Base-by-base conservation (phyloP, 192 early-diverging fungal species). In the Jimgerdemannia lactiflua region DNA sequence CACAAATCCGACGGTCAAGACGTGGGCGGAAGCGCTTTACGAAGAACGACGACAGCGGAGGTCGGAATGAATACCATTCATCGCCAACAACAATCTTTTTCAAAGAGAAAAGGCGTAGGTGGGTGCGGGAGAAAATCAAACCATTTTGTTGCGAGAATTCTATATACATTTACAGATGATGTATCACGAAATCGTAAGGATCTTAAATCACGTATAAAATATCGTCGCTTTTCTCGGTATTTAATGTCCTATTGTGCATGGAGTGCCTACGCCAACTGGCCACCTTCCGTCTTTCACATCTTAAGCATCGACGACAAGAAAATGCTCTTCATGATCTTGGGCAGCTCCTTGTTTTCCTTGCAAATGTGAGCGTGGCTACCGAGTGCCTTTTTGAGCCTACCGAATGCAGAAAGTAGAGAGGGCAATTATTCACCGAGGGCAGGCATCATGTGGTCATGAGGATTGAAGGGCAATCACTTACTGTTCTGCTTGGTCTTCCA, bases 1-100 rank as follows among this genome's bases (percentile, higher is more conserved):
- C 79, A 78, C 78, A 71, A 95, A 98, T 70, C 94, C 95, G 18
- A 89, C 89, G 71, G 92, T 97, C 11, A 86, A 88, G 54, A 82
- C 80, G 39, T 95, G 95, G 95, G 96, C 88, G 9, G 90, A 95
- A n/a, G 94, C 89, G 72, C 85, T 98, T 41, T 91, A 92, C 44
- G 69, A 73, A 41, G 83, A 90, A 70, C 77, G 91, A 29, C 29
- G 29, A 29, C 29, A 29, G 29, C 29, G 29, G 29, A 29, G 29
- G 29, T 29, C 29, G 29, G 29, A 1, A 29, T 29, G 29, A 29
- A 29, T 29, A 29, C 29, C 29, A 29, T 29, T 29, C 29, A 29
- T 1, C 29, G 29, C 29, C 29, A 29, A 29, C 29, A 29, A 29
- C 29, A 29, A 29, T 29, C 29, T 29, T 29, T 29, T 29, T 29